phyloP scores from a whole-genome alignment of 2,329 filamentous ascomycete species.

The Colletotrichum sp. region DNA sequence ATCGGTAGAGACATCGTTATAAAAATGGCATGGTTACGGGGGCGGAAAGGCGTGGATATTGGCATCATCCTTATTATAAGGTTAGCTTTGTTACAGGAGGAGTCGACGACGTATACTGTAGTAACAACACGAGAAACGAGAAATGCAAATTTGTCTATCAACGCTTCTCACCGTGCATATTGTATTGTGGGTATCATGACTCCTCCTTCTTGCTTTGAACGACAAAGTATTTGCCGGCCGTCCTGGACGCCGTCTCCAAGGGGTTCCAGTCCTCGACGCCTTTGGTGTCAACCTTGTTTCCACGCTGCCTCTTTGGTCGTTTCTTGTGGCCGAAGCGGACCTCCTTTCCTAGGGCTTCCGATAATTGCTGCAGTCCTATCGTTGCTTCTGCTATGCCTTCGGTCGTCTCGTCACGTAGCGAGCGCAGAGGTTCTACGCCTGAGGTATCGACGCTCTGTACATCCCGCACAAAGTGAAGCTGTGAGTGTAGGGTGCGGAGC shows the following conservation, averaged over 20 bases:
- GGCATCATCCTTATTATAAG: background rate
- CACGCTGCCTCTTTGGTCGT: slow-evolving; percentile 44
- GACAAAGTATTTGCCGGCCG: slow-evolving; percentile 76
- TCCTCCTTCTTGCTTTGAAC: slow-evolving; percentile 64
- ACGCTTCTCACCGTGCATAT: background rate
- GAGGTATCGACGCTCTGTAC: slow-evolving; percentile 81
- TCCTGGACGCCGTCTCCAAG: slow-evolving; percentile 68
- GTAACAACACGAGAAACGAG: background rate
- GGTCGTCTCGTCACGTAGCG: slow-evolving; percentile 80
- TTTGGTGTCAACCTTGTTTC: slow-evolving; percentile 39
- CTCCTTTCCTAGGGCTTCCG: slow-evolving; percentile 64
- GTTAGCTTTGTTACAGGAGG: background rate
- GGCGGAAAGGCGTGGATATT: background rate
- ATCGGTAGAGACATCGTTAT: slow-evolving; percentile 13
- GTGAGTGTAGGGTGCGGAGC: slow-evolving; percentile 76
- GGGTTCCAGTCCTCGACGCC: slow-evolving; percentile 73
- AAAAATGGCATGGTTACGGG: background rate
- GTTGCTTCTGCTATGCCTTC: slow-evolving; percentile 60
- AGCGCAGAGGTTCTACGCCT: slow-evolving; percentile 74
- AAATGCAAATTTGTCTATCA: slow-evolving; percentile 4
- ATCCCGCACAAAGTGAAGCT: slow-evolving; percentile 89
- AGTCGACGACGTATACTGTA: background rate
- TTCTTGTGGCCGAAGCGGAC: slow-evolving; percentile 61
- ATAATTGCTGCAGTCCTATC: slow-evolving; percentile 63
- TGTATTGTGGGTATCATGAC: slow-evolving; percentile 18